A percentile compares a stretch with the other conserved stretches of the same genome.
Conservation (phyloP, 805 yeast genomes). For the Saccharomycopsis guyanensis region DNA sequence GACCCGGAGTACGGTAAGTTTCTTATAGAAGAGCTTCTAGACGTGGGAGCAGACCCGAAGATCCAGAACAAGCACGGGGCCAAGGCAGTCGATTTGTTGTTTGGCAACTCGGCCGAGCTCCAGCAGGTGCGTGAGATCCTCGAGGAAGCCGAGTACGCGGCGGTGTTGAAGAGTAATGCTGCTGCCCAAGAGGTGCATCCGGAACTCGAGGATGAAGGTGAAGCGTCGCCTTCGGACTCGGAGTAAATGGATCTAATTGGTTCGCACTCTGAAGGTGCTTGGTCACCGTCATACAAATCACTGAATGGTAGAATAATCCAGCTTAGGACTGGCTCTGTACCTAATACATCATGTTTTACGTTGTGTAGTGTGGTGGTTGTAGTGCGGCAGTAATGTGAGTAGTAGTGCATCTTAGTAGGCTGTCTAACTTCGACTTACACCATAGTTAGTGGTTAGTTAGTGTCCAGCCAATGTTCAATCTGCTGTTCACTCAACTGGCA, state of each 20-base stretch:
- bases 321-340: no score
- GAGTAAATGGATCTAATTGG: no score
- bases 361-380: no score
- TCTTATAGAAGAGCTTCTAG: constrained; percentile 71
- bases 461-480: no score
- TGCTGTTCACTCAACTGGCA: no score
- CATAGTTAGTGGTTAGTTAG: no score
- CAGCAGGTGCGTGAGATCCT: constrained; percentile 53
- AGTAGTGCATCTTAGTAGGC: no score
- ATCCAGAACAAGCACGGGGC: constrained; percentile 52
- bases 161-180: constrained; percentile 21
- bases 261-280: no score
- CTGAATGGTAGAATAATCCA: background rate
- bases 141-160: constrained; percentile 80
- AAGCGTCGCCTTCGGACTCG: constrained; percentile 21
- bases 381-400: no score
- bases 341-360: no score
- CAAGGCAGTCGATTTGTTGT: constrained; percentile 67
- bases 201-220: constrained; percentile 26
- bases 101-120: constrained; percentile 36
- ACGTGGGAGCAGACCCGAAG: constrained; percentile 83
- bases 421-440: no score
- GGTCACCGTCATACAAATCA: no score
- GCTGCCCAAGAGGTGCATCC: background rate
- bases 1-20: constrained; percentile 84